These are phyloP conservation scores for Eucalyptus tenuipes DNA, from an alignment of 345 rosid species.

Conservation along the genomic window DNA sequence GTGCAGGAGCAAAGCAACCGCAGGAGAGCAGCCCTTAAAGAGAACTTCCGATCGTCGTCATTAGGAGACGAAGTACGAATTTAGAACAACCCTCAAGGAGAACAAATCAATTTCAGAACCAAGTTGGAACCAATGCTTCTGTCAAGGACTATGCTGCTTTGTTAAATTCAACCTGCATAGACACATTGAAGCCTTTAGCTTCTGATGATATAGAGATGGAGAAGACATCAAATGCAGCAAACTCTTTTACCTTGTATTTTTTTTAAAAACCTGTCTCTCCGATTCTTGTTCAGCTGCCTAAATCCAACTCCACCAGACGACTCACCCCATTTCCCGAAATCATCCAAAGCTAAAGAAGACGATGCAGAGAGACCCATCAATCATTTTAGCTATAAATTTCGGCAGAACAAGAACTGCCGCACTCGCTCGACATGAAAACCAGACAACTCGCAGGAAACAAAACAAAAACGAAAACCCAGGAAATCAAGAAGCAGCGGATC, in stretches of 20 bases:
- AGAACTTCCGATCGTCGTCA: too few relatives aligned
- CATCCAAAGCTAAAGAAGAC: neutral
- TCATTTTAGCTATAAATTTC: neutral
- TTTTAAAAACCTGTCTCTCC: conserved; percentile 89
- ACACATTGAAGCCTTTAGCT: neutral
- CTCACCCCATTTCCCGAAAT: neutral
- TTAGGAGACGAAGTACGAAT: too few relatives aligned
- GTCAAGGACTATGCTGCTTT: conserved; percentile 98
- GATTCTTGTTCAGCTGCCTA: neutral
- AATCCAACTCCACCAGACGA: neutral
- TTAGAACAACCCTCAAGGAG: too few relatives aligned
- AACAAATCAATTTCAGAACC: too few relatives aligned
- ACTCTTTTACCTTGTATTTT: conserved; percentile 73
- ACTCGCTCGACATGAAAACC: neutral
- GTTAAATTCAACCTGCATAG: conserved; percentile 84
- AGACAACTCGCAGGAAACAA: neutral
- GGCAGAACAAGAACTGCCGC: neutral
- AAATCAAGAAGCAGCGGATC: neutral
- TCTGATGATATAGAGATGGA: neutral
- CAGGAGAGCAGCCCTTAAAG: too few relatives aligned
- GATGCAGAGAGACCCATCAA: neutral
- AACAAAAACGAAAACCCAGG: neutral
- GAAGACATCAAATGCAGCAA: neutral
- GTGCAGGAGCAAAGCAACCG: too few relatives aligned
- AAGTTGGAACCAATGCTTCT: conserved; percentile 60